phyloP scores from a whole-genome alignment of 2,329 filamentous ascomycete species.

The Verticillium dahliae region DNA sequence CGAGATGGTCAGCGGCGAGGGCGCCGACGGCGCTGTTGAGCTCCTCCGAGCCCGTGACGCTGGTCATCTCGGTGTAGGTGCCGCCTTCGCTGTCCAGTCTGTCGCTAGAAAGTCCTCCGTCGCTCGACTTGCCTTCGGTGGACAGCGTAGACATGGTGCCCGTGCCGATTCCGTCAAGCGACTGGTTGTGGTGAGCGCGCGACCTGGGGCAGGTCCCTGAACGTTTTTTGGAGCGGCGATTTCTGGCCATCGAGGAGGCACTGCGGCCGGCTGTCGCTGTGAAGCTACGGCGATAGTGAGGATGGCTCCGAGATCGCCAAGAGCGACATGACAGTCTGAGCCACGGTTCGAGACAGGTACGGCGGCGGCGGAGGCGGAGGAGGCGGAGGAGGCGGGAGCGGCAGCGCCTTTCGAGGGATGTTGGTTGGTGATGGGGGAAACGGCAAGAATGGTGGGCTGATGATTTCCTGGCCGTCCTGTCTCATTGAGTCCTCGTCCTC shows the following conservation, averaged over 20 bases:
- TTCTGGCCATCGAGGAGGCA: slow-evolving; percentile 23
- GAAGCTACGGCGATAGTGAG: slow-evolving; percentile 5
- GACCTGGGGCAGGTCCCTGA: background rate
- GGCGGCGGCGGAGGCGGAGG: background rate
- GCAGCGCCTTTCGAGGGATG: background rate
- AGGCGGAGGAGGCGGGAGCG: background rate
- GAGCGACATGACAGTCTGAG: slow-evolving; percentile 7
- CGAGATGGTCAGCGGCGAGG: slow-evolving; percentile 16
- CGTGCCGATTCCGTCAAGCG: background rate
- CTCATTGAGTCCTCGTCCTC: background rate
- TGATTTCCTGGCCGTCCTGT: background rate
- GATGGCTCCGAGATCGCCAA: slow-evolving; percentile 1
- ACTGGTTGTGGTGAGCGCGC: background rate
- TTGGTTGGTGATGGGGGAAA: background rate
- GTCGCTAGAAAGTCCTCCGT: slow-evolving; percentile 23
- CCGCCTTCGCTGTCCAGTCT: slow-evolving; percentile 21
- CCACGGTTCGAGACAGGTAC: background rate
- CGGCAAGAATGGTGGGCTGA: background rate
- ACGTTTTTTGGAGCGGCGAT: slow-evolving; percentile 20
- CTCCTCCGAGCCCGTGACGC: slow-evolving; percentile 25
- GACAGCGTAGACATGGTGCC: slow-evolving; percentile 18
- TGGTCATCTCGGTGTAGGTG: slow-evolving; percentile 29
- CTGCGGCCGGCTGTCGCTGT: slow-evolving; percentile 14
- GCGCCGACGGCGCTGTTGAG: slow-evolving; percentile 2
- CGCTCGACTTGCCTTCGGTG: slow-evolving; percentile 26